Base-by-base conservation (phyloP, 441 rosid genomes). In the Dalechampia spathulata region DNA sequence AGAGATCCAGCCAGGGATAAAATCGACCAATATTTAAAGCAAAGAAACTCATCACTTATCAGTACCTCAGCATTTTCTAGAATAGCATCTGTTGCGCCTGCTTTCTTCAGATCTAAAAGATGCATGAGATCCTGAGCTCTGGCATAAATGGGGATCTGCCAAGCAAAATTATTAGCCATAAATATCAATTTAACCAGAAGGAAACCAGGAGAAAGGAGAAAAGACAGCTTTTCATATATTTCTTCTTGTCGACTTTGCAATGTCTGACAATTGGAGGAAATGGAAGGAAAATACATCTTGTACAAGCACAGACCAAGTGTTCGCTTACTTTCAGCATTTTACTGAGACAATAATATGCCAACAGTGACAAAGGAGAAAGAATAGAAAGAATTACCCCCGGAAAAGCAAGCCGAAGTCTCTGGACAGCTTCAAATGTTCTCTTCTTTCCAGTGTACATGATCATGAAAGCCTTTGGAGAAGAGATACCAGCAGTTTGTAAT, bases 391-490 rank as follows among this genome's bases (percentile, higher is more conserved):
- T 26, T 75, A 84, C 99, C 38, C 70, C 79, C 3, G 99, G 95
- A 71, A 85, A 93, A 63, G 97, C 90, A 55, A 87, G 88, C 32
- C 90, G 86, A 51, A 93, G 95, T 75, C 95, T 81, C 66, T 83
- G 74, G 60, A 86, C 95, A 52, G 97, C 95, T 65, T 89, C 97
- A 15, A 74, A 57, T 19, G 96, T 80, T 69, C 79, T 85, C 68
- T 79, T 81, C 83, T 61, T 85, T 56, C 86, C 96, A 20, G 82
- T 82, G 75, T 89, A 82, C 90, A 87, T 89, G 60, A 93, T 75
- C 92, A 93, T 76, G 62, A 93, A 84, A 58, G 99, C 95, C 76
- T 86, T 93, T 2, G 95, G 96, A 52, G 95, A 70, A 67, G 87
- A 64, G 50, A 93, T 79, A 45, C 95, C 90, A 49, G 99, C 97